Conservation (phyloP, 1,284 basidiomycete genomes). For the Cryptococcus sp. region DNA sequence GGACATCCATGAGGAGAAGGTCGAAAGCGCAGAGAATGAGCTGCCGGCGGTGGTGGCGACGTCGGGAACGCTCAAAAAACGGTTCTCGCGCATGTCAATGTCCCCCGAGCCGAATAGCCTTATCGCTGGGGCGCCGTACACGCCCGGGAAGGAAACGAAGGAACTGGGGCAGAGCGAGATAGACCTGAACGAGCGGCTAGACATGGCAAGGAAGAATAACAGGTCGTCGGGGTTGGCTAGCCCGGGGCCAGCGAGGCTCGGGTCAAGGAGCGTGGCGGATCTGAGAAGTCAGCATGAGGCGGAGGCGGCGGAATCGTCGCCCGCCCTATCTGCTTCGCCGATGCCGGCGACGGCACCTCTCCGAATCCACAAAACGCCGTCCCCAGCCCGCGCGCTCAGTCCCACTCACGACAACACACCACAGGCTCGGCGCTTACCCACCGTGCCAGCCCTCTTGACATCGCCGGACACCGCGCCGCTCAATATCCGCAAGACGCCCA, state of each 20-base stretch:
- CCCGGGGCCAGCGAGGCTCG: constrained; percentile 3
- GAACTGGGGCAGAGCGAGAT: constrained; percentile 54
- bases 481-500: constrained; percentile 7
- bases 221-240: constrained; percentile 51
- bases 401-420: constrained; percentile 6
- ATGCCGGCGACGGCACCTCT: constrained; percentile 24
- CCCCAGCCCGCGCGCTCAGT: constrained; percentile 19
- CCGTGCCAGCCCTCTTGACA: background rate
- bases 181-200: constrained; percentile 67
- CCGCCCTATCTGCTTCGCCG: constrained; percentile 3
- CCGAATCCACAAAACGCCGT: constrained; percentile 28
- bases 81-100: background rate
- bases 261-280: constrained; percentile 20
- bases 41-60: constrained; percentile 1
- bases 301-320: constrained; percentile 4
- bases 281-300: constrained; percentile 20
- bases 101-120: constrained; percentile 1
- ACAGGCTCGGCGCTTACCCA: background rate
- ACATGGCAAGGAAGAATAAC: constrained; percentile 74
- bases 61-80: constrained; percentile 8
- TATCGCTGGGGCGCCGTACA: constrained; percentile 17
- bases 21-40: background rate
- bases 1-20: constrained; percentile 8
- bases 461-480: background rate
- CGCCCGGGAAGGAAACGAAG: constrained; percentile 2